Percentiles rank a stretch among this genome's conserved stretches.
These are phyloP conservation scores for Emericellopsis atlantica DNA, from an alignment of 2,329 filamentous ascomycete species.

Conservation along the genomic window DNA sequence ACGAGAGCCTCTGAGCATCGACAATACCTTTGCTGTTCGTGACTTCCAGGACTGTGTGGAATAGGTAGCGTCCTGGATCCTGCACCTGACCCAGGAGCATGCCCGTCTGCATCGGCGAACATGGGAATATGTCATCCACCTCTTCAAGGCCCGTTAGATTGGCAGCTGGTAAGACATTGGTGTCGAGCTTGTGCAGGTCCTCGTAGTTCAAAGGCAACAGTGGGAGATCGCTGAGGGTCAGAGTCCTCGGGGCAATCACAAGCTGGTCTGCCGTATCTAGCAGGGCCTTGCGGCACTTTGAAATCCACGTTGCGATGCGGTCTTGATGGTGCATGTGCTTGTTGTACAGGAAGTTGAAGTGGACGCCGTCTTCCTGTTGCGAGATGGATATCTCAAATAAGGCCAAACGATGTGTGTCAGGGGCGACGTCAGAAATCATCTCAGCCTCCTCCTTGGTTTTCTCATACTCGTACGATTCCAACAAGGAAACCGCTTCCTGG, in stretches of 20 bases:
- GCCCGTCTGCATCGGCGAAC: constrained; percentile 22
- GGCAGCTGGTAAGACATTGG: constrained; percentile 7
- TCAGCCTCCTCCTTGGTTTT: constrained; percentile 1
- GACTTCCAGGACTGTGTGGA: constrained; percentile 8
- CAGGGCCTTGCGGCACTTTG: constrained; percentile 4
- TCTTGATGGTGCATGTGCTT: constrained; percentile 1
- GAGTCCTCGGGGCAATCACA: constrained; percentile 3
- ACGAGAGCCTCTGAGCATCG: constrained; percentile 2
- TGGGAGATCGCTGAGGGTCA: constrained; percentile 19
- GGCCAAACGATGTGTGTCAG: constrained; percentile 3
- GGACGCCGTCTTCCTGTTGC: constrained; percentile 11
- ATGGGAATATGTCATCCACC: constrained; percentile 22
- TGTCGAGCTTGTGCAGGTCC: constrained; percentile 11
- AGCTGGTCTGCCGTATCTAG: constrained; percentile 3
- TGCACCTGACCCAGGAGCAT: constrained; percentile 19
- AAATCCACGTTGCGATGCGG: not conserved
- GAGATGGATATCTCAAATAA: constrained; percentile 10
- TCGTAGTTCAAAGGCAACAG: constrained; percentile 16
- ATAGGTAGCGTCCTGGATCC: constrained; percentile 6
- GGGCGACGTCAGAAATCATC: constrained; percentile 1
- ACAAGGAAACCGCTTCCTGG: not conserved
- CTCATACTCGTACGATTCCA: constrained; percentile 1
- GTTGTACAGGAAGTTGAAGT: not conserved
- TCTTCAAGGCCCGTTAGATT: constrained; percentile 6
- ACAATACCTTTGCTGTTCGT: not conserved